Conservation (phyloP, 768 basidiomycete genomes). For the Glaciozyma martinii region DNA sequence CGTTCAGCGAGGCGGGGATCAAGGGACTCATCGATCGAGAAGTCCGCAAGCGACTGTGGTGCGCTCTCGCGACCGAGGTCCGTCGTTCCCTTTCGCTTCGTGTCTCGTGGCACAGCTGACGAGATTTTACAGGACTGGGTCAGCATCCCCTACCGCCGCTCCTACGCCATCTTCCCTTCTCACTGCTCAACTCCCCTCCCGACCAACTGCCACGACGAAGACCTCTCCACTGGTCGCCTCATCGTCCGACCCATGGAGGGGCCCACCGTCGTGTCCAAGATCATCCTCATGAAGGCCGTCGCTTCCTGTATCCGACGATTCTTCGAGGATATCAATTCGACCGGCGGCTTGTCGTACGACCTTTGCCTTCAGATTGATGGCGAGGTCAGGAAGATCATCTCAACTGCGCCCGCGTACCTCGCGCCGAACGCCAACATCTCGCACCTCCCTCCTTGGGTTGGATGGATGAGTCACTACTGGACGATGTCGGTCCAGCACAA, state of each 20-base stretch:
- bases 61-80: constrained; percentile 5
- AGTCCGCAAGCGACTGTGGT: constrained; percentile 27
- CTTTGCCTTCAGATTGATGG: constrained; percentile 20
- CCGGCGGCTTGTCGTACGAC: constrained; percentile 10
- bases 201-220: constrained; percentile 23
- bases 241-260: constrained; percentile 12
- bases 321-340: constrained; percentile 23
- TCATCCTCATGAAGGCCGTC: constrained; percentile 11
- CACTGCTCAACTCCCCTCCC: constrained; percentile 28
- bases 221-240: constrained; percentile 14
- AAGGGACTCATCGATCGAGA: constrained; percentile 26
- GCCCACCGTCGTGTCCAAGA: constrained; percentile 23
- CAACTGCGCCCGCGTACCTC: constrained; percentile 16
- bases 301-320: constrained; percentile 16
- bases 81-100: background rate
- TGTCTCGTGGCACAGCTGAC: background rate
- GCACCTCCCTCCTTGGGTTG: constrained; percentile 3
- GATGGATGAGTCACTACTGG: constrained; percentile 19
- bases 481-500: constrained; percentile 19
- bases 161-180: constrained; percentile 17
- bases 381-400: constrained; percentile 16
- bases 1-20: constrained; percentile 11
- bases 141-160: constrained; percentile 1
- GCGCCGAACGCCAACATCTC: background rate
- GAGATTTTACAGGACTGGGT: background rate